Evolutionary conservation across 225 moss, liverwort and hornwort genomes (phyloP).

Genomic region (Bryoerythrophyllum caledonicum): DNA sequence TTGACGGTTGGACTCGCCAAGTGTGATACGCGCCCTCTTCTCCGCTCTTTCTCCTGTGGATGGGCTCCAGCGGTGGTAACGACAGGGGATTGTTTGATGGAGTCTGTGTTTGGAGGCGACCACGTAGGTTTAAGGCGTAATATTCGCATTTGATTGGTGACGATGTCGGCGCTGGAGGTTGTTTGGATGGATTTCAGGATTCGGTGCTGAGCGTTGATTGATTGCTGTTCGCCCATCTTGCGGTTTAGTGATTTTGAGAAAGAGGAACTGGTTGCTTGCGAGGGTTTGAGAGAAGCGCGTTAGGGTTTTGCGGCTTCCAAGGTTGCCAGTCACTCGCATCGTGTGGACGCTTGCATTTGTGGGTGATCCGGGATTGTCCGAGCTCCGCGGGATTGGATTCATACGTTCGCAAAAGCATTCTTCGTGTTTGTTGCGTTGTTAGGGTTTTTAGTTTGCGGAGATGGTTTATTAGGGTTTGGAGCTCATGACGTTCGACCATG

Average conservation of each 20-base stretch:
- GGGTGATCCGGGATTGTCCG: neutral
- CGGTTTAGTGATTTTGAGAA: slow-evolving; percentile 31
- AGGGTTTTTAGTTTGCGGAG: neutral
- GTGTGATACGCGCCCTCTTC: neutral
- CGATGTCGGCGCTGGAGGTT: neutral
- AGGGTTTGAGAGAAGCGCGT: slow-evolving; percentile 1
- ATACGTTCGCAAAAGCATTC: neutral
- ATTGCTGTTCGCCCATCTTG: neutral
- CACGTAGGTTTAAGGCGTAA: neutral
- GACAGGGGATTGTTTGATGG: neutral
- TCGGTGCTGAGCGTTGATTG: no score
- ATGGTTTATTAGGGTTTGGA: no score
- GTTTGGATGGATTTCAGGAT: no score
- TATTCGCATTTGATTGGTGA: neutral
- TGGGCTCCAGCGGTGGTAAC: neutral
- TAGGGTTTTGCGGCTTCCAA: neutral
- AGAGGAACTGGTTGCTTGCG: slow-evolving; percentile 54
- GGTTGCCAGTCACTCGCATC: neutral
- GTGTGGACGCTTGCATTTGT: neutral
- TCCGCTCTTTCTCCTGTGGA: no score
- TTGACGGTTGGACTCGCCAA: neutral
- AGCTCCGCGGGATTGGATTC: neutral
- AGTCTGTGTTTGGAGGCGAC: no score
- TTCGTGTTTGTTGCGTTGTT: neutral
- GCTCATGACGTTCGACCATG: no score